Conservation (phyloP, 202 grass and related monocot genomes). For the Carex sylvatica region DNA sequence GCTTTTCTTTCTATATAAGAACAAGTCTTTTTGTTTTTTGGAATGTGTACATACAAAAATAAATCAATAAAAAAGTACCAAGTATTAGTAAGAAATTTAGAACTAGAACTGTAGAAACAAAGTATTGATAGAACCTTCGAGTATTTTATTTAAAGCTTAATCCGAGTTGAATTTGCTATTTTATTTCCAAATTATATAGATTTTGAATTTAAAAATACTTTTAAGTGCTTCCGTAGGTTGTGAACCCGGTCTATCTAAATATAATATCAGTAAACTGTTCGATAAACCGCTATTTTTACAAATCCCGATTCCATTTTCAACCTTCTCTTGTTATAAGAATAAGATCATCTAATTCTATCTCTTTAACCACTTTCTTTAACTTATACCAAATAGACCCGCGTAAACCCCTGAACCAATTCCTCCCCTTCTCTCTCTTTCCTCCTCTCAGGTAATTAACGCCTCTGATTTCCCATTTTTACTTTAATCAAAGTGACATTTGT, state of each 20-base stretch:
- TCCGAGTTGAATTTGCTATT: neutral
- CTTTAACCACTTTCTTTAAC: neutral
- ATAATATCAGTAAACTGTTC: no score
- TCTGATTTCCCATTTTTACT: conserved; percentile 30
- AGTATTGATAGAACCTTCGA: neutral
- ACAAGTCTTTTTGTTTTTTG: neutral
- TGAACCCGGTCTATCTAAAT: conserved; percentile 4
- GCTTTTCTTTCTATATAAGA: neutral
- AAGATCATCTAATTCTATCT: conserved; percentile 4
- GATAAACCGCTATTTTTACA: neutral
- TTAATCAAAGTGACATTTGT: conserved; percentile 9
- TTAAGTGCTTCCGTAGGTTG: neutral
- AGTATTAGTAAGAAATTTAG: neutral
- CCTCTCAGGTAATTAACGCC: conserved; percentile 1
- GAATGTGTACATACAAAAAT: neutral
- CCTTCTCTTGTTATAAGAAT: neutral
- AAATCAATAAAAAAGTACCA: neutral
- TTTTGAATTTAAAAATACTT: neutral
- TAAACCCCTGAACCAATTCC: neutral
- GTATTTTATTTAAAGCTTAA: neutral
- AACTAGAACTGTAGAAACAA: neutral
- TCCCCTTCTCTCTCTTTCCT: neutral
- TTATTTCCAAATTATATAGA: neutral
- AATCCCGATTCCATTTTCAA: neutral
- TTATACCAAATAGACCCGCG: neutral